These are phyloP conservation scores for Penicillium paradoxum DNA, from an alignment of 495 filamentous ascomycete genomes.

Conservation along the genomic window DNA sequence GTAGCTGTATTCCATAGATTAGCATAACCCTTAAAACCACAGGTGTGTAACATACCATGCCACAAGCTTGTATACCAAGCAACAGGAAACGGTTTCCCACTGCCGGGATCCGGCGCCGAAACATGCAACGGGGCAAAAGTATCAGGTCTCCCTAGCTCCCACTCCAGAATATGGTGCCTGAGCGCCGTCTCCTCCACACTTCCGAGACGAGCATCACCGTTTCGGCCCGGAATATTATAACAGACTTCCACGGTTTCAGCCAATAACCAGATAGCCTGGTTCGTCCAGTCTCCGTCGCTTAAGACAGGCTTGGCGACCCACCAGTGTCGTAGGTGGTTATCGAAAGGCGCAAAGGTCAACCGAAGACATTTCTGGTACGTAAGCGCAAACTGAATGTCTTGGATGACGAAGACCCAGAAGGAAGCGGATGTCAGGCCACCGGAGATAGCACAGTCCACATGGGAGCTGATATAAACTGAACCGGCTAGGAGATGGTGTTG, in stretches of 20 bases:
- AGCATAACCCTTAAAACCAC: not conserved
- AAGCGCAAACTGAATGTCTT: slow-evolving; percentile 41
- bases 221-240: slow-evolving; percentile 24
- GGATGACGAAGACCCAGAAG: slow-evolving; percentile 43
- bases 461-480: slow-evolving; percentile 42
- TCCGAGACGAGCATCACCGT: slow-evolving; percentile 16
- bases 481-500: slow-evolving; percentile 41
- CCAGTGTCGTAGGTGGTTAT: slow-evolving; percentile 29
- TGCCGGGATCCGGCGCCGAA: slow-evolving; percentile 23
- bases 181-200: slow-evolving; percentile 20
- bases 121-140: slow-evolving; percentile 35
- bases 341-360: slow-evolving; percentile 33
- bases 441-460: slow-evolving; percentile 36
- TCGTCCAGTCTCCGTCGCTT: slow-evolving; percentile 38
- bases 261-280: slow-evolving; percentile 37
- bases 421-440: slow-evolving; percentile 37
- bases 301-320: slow-evolving; percentile 27
- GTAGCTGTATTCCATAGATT: slow-evolving; percentile 21
- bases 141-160: slow-evolving; percentile 30
- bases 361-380: slow-evolving; percentile 36
- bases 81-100: slow-evolving; percentile 35
- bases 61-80: slow-evolving; percentile 36
- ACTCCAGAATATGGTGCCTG: slow-evolving; percentile 26
- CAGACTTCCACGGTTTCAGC: slow-evolving; percentile 39
- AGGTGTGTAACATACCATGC: slow-evolving; percentile 26